phyloP scores from a whole-genome alignment of 345 rosid genomes.

The Eucalyptus viminalis region DNA sequence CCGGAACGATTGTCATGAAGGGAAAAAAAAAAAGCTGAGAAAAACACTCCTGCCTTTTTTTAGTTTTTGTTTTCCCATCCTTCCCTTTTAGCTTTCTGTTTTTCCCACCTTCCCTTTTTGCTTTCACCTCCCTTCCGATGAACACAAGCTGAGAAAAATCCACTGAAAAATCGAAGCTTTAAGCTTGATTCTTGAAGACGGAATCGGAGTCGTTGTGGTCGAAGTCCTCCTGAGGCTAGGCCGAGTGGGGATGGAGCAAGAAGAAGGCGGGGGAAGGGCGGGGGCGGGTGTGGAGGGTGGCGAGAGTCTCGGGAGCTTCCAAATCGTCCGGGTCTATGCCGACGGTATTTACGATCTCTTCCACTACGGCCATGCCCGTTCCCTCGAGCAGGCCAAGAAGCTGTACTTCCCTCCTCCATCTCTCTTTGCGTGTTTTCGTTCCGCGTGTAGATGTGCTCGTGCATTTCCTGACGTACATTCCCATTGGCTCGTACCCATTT shows the following conservation, averaged over 20 bases:
- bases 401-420: slow-evolving; percentile 18
- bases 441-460: neutral
- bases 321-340: slow-evolving; percentile 67
- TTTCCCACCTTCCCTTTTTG: too few species aligned
- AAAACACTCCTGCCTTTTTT: too few species aligned
- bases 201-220: slow-evolving; percentile 8
- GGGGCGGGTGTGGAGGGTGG: neutral
- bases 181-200: slow-evolving; percentile 19
- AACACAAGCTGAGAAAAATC: too few species aligned
- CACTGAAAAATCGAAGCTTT: too few species aligned
- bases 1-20: fast-evolving
- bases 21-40: too few species aligned
- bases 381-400: slow-evolving; percentile 93
- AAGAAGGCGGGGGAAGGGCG: neutral
- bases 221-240: slow-evolving; percentile 34
- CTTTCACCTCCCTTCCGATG: too few species aligned
- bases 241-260: slow-evolving; percentile 35
- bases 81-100: too few species aligned
- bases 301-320: neutral
- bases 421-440: neutral
- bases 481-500: neutral
- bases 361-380: slow-evolving; percentile 91
- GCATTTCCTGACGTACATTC: neutral
- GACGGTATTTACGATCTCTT: slow-evolving; percentile 99
- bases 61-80: too few species aligned